A percentile compares a stretch with the other conserved stretches of the same genome.
Conservation (phyloP, 2,329 filamentous ascomycete species). For the Pseudopithomyces maydicus region DNA sequence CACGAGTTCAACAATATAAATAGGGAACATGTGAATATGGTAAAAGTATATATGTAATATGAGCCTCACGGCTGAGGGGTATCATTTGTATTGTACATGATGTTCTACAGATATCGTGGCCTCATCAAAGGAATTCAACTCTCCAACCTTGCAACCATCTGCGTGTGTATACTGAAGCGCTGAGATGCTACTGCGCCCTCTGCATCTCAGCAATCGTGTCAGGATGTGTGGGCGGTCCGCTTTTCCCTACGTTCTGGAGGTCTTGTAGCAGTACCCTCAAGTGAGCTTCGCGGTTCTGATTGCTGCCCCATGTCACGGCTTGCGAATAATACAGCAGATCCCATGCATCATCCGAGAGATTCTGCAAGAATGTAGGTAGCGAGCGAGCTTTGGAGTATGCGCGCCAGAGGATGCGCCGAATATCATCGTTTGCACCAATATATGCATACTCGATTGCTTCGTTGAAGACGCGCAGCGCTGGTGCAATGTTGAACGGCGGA, state of each 20-base stretch:
- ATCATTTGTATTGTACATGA: conserved; percentile 18
- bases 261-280: conserved; percentile 34
- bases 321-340: conserved; percentile 46
- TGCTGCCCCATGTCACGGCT: conserved; percentile 41
- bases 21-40: neutral
- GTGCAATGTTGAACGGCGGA: conserved; percentile 38
- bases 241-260: conserved; percentile 34
- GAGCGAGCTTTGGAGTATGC: conserved; percentile 38
- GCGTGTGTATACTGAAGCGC: neutral
- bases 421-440: conserved; percentile 42
- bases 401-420: conserved; percentile 43
- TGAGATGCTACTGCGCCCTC: neutral
- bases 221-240: conserved; percentile 43
- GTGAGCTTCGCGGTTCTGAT: conserved; percentile 39
- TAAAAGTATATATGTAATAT: neutral
- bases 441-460: conserved; percentile 42
- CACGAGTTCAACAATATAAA: neutral
- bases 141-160: too few relatives aligned
- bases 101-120: conserved; percentile 9
- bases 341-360: conserved; percentile 42
- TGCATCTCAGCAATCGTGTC: conserved; percentile 18
- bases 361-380: conserved; percentile 39
- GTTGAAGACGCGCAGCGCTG: conserved; percentile 40
- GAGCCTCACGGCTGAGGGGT: conserved; percentile 5
- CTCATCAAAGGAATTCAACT: neutral